Base-by-base conservation (phyloP, 2,329 filamentous ascomycete genomes). In the Hymenoscyphus repandus region DNA sequence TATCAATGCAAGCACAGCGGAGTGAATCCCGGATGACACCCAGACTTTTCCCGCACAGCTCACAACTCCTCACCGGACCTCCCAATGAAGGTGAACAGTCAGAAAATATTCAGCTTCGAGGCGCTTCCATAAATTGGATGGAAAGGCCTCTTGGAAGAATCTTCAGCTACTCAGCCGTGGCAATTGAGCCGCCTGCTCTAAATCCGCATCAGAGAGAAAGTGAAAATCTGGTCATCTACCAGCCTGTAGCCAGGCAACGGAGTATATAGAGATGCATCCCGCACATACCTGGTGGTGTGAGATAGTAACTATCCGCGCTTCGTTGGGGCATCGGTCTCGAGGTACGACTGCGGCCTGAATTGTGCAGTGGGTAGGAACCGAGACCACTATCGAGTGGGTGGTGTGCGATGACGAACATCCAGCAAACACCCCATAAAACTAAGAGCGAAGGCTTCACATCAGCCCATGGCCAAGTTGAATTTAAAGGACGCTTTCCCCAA, bases 391-490 rank as follows among this genome's bases (percentile, higher is more conserved):
- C 43, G 40, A 46, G 30, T 41, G 33, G 33, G 48, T 49, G 32
- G 50, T 50, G 42, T 37, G 51, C 47, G 42, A 60, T 57, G 48
- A 52, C 53, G 43, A 60, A 60, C 58, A 58, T 62, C 60, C 59
- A 61, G 38, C 58, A 62, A 10, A 60, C 56, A 17, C 58, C 60
- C 58, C 58, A 62, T 22, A 63, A 45, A 17, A 60, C 54, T 36
- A 61, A 38, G 31, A 63, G 44, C n/a, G 58, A 58, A 22, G 58
- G 56, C 45, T 57, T 61, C 3, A 60, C 54, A 18, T 58, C 57
- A 45, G 52, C 50, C 56, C 59, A 62, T 20, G 54, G 59, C 59
- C 59, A 64, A 42, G 57, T 61, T 17, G 60, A 62, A 42, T 59
- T 58, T 27, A 61, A 41, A 31, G 56, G 59, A 27, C 50, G 59